phyloP scores from a whole-genome alignment of 2,329 filamentous ascomycete species.

The Alternaria atra region DNA sequence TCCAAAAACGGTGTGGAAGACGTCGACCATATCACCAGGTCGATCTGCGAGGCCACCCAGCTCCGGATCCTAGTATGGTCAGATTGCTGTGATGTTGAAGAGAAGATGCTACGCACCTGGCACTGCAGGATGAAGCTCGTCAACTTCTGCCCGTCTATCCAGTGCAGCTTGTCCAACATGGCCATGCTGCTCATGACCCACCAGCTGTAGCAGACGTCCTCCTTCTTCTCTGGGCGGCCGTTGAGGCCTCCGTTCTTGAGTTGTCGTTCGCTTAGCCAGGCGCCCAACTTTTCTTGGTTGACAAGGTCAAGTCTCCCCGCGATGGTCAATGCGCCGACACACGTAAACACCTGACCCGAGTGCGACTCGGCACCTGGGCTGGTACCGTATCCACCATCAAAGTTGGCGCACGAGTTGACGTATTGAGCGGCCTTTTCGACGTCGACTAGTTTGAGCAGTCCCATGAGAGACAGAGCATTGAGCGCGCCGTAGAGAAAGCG shows the following conservation, averaged over 20 bases:
- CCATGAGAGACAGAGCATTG: slow-evolving; percentile 86
- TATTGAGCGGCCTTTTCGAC: slow-evolving; percentile 82
- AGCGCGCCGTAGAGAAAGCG: slow-evolving; percentile 91
- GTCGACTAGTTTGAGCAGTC: slow-evolving; percentile 76
- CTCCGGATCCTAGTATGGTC: slow-evolving; percentile 69
- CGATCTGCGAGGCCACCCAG: slow-evolving; percentile 87
- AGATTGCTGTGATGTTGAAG: not conserved
- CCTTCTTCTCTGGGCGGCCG: slow-evolving; percentile 91
- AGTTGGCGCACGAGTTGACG: slow-evolving; percentile 84
- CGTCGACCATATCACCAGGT: slow-evolving; percentile 94
- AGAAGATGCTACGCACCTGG: slow-evolving; percentile 63
- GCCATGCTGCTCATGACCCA: slow-evolving; percentile 94
- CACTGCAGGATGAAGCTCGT: slow-evolving; percentile 83
- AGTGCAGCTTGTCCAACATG: slow-evolving; percentile 87
- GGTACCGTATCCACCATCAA: slow-evolving; percentile 93
- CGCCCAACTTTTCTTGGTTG: slow-evolving; percentile 80
- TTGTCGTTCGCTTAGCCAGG: slow-evolving; percentile 94
- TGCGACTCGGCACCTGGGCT: slow-evolving; percentile 92
- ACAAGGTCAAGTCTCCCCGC: slow-evolving; percentile 82
- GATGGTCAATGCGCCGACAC: slow-evolving; percentile 85
- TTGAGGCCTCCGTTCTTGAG: slow-evolving; percentile 88
- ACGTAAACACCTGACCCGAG: slow-evolving; percentile 94
- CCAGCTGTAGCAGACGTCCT: slow-evolving; percentile 99
- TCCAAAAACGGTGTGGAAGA: slow-evolving; percentile 94
- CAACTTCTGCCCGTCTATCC: slow-evolving; percentile 88